Evolutionary conservation across 2,329 filamentous ascomycete genomes (phyloP).

Genomic region (Tolypocladium album): DNA sequence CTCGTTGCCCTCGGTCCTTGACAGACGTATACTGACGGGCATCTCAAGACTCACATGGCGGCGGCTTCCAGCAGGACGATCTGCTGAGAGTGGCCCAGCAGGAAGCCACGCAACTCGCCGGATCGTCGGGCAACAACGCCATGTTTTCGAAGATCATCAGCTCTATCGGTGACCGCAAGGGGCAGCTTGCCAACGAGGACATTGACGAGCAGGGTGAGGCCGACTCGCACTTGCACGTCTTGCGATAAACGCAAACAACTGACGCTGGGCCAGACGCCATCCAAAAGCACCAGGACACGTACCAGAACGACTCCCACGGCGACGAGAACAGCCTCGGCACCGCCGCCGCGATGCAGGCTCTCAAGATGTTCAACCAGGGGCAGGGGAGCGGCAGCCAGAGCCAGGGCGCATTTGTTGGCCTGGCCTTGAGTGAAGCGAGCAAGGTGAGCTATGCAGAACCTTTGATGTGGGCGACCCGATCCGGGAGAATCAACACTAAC

Average conservation of each 20-base stretch:
- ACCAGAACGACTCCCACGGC: slow-evolving; percentile 37
- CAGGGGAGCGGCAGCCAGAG: slow-evolving; percentile 34
- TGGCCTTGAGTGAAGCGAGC: slow-evolving; percentile 81
- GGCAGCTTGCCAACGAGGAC: slow-evolving; percentile 34
- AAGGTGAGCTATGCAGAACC: slow-evolving; percentile 42
- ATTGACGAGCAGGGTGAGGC: slow-evolving; percentile 35
- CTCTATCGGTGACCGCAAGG: slow-evolving; percentile 37
- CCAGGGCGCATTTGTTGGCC: slow-evolving; percentile 70
- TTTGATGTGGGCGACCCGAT: too few relatives aligned
- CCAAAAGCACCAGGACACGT: slow-evolving; percentile 65
- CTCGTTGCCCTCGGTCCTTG: not conserved
- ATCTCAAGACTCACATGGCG: slow-evolving; percentile 4
- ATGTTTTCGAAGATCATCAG: slow-evolving; percentile 39
- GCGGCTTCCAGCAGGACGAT: not conserved
- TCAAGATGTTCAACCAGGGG: slow-evolving; percentile 66
- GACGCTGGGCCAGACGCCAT: slow-evolving; percentile 45
- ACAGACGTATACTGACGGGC: not conserved
- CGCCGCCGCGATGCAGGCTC: slow-evolving; percentile 70
- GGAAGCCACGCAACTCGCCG: slow-evolving; percentile 34
- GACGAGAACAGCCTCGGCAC: slow-evolving; percentile 48
- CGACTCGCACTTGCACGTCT: too few relatives aligned
- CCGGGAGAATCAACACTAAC: not conserved
- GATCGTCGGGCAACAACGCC: slow-evolving; percentile 32
- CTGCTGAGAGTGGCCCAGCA: slow-evolving; percentile 32
- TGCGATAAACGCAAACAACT: not conserved